A percentile compares a stretch with the other conserved stretches of the same genome.
Conservation (phyloP, 176 grass and related monocot species). For the Phoenix dactylifera region DNA sequence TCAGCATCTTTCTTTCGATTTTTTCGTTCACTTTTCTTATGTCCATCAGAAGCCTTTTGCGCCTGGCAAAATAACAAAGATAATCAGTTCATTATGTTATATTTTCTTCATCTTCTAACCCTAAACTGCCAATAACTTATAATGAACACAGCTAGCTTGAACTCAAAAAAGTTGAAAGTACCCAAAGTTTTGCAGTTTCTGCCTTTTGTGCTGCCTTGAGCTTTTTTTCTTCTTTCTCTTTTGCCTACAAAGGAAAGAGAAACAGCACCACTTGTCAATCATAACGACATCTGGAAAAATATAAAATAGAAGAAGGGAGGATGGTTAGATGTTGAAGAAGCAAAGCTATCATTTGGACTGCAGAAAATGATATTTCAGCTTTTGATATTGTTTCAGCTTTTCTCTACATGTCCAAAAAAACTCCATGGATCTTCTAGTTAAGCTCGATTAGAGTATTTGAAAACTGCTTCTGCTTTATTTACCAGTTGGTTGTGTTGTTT, state of each 20-base stretch:
- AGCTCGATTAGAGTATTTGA: too few relatives aligned
- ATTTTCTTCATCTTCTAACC: too few relatives aligned
- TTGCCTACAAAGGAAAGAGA: conserved; percentile 32
- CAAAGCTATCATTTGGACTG: too few relatives aligned
- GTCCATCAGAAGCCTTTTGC: conserved; percentile 39
- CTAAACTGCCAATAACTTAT: not conserved
- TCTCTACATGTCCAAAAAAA: too few relatives aligned
- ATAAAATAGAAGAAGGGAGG: not conserved
- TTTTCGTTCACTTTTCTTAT: conserved; percentile 55
- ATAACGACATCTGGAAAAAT: not conserved
- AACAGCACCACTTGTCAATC: not conserved
- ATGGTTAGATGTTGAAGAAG: not conserved
- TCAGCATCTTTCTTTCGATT: conserved; percentile 34
- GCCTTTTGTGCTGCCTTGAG: conserved; percentile 52
- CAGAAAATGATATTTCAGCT: too few relatives aligned
- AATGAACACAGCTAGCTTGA: not conserved
- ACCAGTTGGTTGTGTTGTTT: too few relatives aligned
- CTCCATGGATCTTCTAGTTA: too few relatives aligned
- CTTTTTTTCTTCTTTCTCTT: conserved; percentile 59
- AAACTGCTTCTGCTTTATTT: too few relatives aligned
- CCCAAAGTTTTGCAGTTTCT: conserved; percentile 39
- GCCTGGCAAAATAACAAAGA: conserved; percentile 24
- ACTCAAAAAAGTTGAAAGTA: not conserved
- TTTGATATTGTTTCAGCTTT: too few relatives aligned
- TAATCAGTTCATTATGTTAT: not conserved